Evolutionary conservation across 192 early-diverging fungal genomes (phyloP).

Genomic region (Backusella macrospora): DNA sequence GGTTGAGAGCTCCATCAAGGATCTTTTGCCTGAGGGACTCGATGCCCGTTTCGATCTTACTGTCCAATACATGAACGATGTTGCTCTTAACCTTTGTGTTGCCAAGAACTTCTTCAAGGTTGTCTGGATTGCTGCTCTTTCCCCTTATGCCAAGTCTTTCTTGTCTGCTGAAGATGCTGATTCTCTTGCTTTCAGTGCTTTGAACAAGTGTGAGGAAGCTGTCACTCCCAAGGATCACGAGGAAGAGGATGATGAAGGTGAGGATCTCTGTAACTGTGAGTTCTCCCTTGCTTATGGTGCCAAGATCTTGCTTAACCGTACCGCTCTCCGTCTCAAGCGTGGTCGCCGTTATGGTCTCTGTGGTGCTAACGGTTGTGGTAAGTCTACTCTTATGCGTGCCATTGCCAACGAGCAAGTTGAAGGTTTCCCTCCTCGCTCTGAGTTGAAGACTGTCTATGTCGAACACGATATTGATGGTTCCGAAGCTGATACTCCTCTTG

Average conservation of each 20-base stretch:
- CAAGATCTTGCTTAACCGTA: constrained; percentile 79
- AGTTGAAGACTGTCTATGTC: constrained; percentile 79
- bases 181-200: constrained; percentile 47
- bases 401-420: constrained; percentile 83
- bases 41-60: constrained; percentile 47
- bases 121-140: constrained; percentile 65
- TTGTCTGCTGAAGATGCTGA: constrained; percentile 56
- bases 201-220: constrained; percentile 50
- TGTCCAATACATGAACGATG: constrained; percentile 60
- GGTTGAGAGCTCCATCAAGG: constrained; percentile 53
- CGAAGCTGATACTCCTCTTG: constrained; percentile 68
- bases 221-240: constrained; percentile 40
- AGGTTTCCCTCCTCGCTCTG: constrained; percentile 76
- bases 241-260: constrained; percentile 59
- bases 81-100: constrained; percentile 63
- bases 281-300: constrained; percentile 85
- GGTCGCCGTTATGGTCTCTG: constrained; percentile 83
- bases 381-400: constrained; percentile 85
- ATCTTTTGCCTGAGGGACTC: constrained; percentile 54
- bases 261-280: constrained; percentile 70
- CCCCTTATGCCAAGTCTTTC: constrained; percentile 59
- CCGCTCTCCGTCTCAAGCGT: constrained; percentile 63
- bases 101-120: constrained; percentile 66
- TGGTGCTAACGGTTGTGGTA: constrained; percentile 85
- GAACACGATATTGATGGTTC: constrained; percentile 77